Conservation (phyloP, 2,329 filamentous ascomycete species). For the Aspergillus pseudotamarii region DNA sequence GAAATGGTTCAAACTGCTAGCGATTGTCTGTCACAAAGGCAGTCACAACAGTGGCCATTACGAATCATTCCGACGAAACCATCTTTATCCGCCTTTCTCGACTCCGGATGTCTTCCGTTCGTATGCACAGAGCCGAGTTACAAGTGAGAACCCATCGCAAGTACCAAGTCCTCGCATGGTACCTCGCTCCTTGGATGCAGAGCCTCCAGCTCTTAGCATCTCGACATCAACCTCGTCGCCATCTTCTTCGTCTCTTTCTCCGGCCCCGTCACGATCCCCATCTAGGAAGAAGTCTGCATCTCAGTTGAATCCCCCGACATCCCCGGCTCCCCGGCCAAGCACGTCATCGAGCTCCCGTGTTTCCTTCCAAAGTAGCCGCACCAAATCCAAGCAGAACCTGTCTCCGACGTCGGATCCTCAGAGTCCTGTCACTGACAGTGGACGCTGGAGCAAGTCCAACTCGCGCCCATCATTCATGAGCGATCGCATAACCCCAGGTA, state of each 20-base stretch:
- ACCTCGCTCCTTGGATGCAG: slow-evolving; percentile 35
- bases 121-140: slow-evolving; percentile 66
- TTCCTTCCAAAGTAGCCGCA: slow-evolving; percentile 36
- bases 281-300: slow-evolving; percentile 20
- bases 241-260: slow-evolving; percentile 35
- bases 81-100: slow-evolving; percentile 75
- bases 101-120: slow-evolving; percentile 79
- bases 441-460: slow-evolving; percentile 29
- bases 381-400: slow-evolving; percentile 30
- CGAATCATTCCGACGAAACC: slow-evolving; percentile 90
- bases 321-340: slow-evolving; percentile 25
- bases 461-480: slow-evolving; percentile 28
- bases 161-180: slow-evolving; percentile 42
- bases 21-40: slow-evolving; percentile 90
- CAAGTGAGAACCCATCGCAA: slow-evolving; percentile 55
- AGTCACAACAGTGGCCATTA: slow-evolving; percentile 97
- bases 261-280: slow-evolving; percentile 18
- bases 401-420: slow-evolving; percentile 28
- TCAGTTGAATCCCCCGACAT: slow-evolving; percentile 21
- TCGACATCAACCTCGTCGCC: slow-evolving; percentile 38
- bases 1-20: slow-evolving; percentile 80
- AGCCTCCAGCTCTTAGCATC: slow-evolving; percentile 32
- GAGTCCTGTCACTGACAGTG: slow-evolving; percentile 29
- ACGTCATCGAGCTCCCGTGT: slow-evolving; percentile 35
- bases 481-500: slow-evolving; percentile 27